Evolutionary conservation across 495 filamentous ascomycete genomes (phyloP), one percentile per base, ranked within the genome.

Genomic region (Aspergillus carlsbadensis): DNA sequence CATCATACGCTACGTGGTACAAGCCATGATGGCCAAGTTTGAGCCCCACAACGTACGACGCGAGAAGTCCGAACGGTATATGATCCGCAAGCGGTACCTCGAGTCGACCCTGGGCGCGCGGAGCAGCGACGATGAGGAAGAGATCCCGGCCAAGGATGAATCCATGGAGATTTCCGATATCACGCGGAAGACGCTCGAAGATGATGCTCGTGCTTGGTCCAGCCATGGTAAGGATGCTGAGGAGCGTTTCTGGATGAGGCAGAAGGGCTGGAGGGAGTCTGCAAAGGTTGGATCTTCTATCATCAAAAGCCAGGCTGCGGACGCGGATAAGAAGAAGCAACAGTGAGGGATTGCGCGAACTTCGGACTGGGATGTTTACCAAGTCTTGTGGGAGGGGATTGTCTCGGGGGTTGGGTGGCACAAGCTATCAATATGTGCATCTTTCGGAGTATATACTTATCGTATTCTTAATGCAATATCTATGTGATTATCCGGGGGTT

Each of bases 41-140:
- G 92, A 97, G 62, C 88, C 83, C 5, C 89, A 91, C 0, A 92
- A 92, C 15, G 71, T 92, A 37, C 85, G 89, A 61, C 90, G 91
- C 69, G 91, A 94, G 70, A 81, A 87, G 5, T 77, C 82, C 0
- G 88, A 94, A 65, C 75, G 88, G 20, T 96, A 87, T 62, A 58
- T 83, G 35, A 78, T 93, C 64, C 84, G 89, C 29, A 90, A 88
- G 73, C 78, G 82, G 57, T 82, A 88, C 44, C 75, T 93, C 5
- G 82, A 90, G 47, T 66, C 74, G 0, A 74, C 70, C 1, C 33
- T 70, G 3, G 56, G 58, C 6, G 65, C 62, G 2, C 67, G 75
- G 26, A 64, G 57, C 1, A 73, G 77, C 34, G 70, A 71, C 10
- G 62, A 59, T 17, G 54, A 61, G 2, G 44, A 52, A 3, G 62